These are phyloP conservation scores for Cladosporium austrohemisphaericum DNA, from an alignment of 2,329 filamentous ascomycete species.

Conservation along the genomic window DNA sequence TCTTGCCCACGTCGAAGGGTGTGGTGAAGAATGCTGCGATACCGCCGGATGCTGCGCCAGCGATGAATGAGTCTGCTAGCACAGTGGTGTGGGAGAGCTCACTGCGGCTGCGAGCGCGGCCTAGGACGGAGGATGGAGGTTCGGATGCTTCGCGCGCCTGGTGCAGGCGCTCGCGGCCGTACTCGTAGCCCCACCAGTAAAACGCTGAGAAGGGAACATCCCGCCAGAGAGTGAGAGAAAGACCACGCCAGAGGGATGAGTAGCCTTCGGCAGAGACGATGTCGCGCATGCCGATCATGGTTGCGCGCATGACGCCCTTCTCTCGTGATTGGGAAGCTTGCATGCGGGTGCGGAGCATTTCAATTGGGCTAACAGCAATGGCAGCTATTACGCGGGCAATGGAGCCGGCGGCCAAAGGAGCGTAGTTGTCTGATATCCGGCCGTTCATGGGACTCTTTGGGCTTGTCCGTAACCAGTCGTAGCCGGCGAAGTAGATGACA, in stretches of 20 bases:
- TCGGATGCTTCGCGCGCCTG: slow-evolving; percentile 57
- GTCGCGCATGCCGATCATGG: slow-evolving; percentile 67
- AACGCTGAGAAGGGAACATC: slow-evolving; percentile 96
- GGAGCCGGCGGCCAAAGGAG: slow-evolving; percentile 76
- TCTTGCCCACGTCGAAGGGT: slow-evolving; percentile 97
- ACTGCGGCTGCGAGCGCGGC: slow-evolving; percentile 52
- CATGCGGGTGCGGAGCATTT: slow-evolving; percentile 89
- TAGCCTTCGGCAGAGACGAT: slow-evolving; percentile 80
- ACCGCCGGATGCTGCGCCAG: slow-evolving; percentile 77
- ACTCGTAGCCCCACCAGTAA: slow-evolving; percentile 98
- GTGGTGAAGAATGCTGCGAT: slow-evolving; percentile 85
- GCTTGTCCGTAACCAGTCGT: slow-evolving; percentile 85
- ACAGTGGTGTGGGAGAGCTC: slow-evolving; percentile 70
- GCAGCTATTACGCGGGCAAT: slow-evolving; percentile 76
- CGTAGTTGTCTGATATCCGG: slow-evolving; percentile 63
- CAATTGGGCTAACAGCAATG: slow-evolving; percentile 79
- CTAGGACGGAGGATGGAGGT: slow-evolving; percentile 5
- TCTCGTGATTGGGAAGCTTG: slow-evolving; percentile 54
- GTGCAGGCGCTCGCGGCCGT: slow-evolving; percentile 66
- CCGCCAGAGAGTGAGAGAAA: slow-evolving; percentile 89
- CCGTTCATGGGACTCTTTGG: slow-evolving; percentile 64
- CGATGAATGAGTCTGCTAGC: slow-evolving; percentile 83
- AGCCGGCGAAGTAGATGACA: slow-evolving; percentile 97
- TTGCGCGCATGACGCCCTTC: slow-evolving; percentile 72
- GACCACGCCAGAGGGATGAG: slow-evolving; percentile 79